phyloP scores from a whole-genome alignment of 176 grass and related monocot species.

The Bolboschoenus planiculmis region DNA sequence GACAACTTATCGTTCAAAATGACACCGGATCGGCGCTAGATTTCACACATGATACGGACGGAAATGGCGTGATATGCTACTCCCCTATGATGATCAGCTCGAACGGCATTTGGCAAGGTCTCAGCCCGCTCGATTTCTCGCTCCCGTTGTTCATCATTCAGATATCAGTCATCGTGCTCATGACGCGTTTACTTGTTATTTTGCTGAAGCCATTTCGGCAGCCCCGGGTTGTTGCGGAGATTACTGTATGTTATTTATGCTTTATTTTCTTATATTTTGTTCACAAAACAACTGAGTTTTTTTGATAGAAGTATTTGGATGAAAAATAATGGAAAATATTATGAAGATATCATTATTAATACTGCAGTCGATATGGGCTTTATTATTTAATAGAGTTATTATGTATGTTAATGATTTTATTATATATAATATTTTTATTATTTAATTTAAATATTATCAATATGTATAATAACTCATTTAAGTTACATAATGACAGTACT shows the following conservation, averaged over 20 bases:
- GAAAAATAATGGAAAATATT: neutral
- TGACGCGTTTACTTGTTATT: slow-evolving; percentile 34
- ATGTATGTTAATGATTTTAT: too few relatives aligned
- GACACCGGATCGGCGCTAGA: neutral
- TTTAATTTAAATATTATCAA: too few relatives aligned
- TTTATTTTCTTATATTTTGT: neutral
- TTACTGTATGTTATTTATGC: slow-evolving; percentile 26
- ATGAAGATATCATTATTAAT: too few relatives aligned
- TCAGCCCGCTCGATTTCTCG: slow-evolving; percentile 47
- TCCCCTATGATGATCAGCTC: slow-evolving; percentile 52
- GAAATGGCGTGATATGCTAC: slow-evolving; percentile 42
- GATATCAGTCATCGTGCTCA: slow-evolving; percentile 31
- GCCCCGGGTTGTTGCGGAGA: slow-evolving; percentile 50
- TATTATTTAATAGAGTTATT: too few relatives aligned
- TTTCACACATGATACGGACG: neutral
- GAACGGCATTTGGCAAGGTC: slow-evolving; percentile 49
- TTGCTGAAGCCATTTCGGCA: slow-evolving; percentile 50
- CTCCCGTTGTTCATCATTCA: slow-evolving; percentile 63
- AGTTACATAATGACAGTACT: too few relatives aligned
- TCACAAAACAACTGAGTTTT: neutral
- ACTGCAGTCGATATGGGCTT: too few relatives aligned
- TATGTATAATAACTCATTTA: too few relatives aligned
- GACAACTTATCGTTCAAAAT: neutral
- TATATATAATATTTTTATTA: too few relatives aligned
- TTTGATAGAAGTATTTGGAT: neutral